These are phyloP conservation scores for Jasminum sambac DNA, from an alignment of 257 asterid species.

Conservation along the genomic window DNA sequence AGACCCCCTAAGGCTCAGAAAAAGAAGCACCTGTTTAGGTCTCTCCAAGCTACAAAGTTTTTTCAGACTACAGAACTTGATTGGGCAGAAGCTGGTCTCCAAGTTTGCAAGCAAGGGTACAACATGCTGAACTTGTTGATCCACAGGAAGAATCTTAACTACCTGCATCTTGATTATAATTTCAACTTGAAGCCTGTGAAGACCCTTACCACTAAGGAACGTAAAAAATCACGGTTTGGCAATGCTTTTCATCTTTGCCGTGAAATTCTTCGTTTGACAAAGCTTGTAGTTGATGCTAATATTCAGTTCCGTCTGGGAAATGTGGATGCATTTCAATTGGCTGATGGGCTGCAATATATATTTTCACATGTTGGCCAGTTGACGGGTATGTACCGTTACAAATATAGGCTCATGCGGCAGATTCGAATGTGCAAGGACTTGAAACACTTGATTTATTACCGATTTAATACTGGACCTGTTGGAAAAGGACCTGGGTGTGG, in stretches of 20 bases:
- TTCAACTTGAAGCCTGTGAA: slow-evolving; percentile 97
- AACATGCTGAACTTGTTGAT: slow-evolving; percentile 93
- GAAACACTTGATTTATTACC: slow-evolving; percentile 95
- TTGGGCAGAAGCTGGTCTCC: slow-evolving; percentile 99
- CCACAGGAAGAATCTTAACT: slow-evolving; percentile 91
- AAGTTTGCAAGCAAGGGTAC: slow-evolving; percentile 99
- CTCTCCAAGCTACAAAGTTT: slow-evolving; percentile 94
- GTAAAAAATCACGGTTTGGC: slow-evolving; percentile 94
- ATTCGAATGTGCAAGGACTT: slow-evolving; percentile 98
- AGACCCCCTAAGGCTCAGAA: slow-evolving; percentile 99
- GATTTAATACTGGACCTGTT: slow-evolving; percentile 98
- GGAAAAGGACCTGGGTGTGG: slow-evolving; percentile 99
- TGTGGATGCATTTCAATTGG: slow-evolving; percentile 98
- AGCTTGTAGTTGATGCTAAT: slow-evolving; percentile 98
- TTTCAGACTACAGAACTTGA: slow-evolving; percentile 97
- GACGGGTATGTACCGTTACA: slow-evolving; percentile 98
- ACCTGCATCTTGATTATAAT: slow-evolving; percentile 93
- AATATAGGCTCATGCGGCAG: slow-evolving; percentile 99
- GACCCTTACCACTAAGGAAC: slow-evolving; percentile 97
- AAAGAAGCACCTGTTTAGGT: slow-evolving; percentile 89
- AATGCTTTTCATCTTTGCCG: slow-evolving; percentile 99
- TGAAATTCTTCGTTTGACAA: slow-evolving; percentile 91
- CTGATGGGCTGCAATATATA: slow-evolving; percentile 95
- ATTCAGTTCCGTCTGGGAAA: slow-evolving; percentile 98
- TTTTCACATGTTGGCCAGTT: slow-evolving; percentile 98